A percentile compares a stretch with the other conserved stretches of the same genome.
Evolutionary conservation across 2,329 filamentous ascomycete species (phyloP).

Genomic region (Torrubiella hemipterigena): DNA sequence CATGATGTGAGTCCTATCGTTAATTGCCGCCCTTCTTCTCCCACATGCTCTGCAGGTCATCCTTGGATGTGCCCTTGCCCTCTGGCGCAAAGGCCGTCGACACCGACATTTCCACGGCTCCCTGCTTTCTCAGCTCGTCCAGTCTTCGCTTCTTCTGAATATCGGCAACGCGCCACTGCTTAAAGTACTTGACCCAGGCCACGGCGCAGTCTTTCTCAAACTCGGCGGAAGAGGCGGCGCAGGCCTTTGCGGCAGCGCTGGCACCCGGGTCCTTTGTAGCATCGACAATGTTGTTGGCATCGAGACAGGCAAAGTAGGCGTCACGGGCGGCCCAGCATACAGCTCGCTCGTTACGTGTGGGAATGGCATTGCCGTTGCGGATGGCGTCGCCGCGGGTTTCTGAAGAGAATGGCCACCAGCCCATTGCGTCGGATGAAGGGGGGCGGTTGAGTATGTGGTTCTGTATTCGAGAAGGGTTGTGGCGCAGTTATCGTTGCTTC

Average conservation of each 20-base stretch:
- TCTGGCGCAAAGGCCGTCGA: constrained; percentile 23
- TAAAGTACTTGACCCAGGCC: constrained; percentile 98
- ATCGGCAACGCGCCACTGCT: constrained; percentile 90
- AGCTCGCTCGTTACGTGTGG: constrained; percentile 70
- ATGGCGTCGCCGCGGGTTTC: constrained; percentile 39
- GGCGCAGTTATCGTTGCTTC: no score
- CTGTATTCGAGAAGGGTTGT: no score
- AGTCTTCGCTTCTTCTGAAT: constrained; percentile 72
- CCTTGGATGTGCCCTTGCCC: constrained; percentile 18
- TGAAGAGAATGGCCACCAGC: constrained; percentile 32
- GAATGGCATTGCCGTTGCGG: constrained; percentile 53
- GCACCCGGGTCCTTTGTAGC: constrained; percentile 29
- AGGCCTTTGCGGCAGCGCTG: constrained; percentile 22
- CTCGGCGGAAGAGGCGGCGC: constrained; percentile 27
- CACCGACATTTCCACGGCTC: constrained; percentile 48
- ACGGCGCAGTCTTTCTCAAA: constrained; percentile 81
- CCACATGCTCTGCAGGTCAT: constrained; percentile 26
- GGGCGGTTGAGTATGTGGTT: constrained; percentile 3
- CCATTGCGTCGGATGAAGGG: constrained; percentile 24
- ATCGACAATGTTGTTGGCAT: constrained; percentile 72
- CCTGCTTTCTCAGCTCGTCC: constrained; percentile 61
- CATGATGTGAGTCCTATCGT: no score
- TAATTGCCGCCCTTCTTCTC: constrained; percentile 22
- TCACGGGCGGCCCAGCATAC: constrained; percentile 88
- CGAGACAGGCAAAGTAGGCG: constrained; percentile 77